Percentiles rank a stretch among this genome's conserved stretches.
These are phyloP conservation scores for Knoxia roxburghii DNA, from an alignment of 257 asterid species.

Conservation along the genomic window DNA sequence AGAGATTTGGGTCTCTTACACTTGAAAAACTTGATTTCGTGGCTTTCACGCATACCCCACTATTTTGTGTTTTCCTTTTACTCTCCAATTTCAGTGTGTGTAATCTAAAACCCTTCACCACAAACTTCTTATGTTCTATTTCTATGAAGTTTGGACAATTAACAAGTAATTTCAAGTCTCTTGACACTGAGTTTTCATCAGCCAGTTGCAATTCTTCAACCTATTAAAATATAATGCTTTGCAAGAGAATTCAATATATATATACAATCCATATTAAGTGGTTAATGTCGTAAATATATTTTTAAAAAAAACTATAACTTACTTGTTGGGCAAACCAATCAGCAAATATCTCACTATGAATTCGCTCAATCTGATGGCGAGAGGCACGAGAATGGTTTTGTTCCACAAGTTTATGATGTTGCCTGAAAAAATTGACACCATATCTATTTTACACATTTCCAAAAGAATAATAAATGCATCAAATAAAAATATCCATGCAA, in stretches of 20 bases:
- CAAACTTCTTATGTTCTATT: neutral
- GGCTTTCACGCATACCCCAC: neutral
- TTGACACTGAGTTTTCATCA: neutral
- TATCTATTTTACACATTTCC: no score
- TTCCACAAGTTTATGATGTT: neutral
- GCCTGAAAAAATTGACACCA: neutral
- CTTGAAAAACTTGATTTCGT: neutral
- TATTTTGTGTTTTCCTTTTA: slow-evolving; percentile 6
- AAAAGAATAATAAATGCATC: no score
- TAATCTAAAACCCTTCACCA: neutral
- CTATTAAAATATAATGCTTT: no score
- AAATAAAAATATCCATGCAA: no score
- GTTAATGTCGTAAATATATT: no score
- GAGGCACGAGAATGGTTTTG: no score
- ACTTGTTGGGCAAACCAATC: neutral
- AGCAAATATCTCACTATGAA: neutral
- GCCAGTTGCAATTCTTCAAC: neutral
- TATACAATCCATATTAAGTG: no score
- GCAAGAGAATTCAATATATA: no score
- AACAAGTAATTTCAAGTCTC: neutral
- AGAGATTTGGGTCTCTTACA: neutral
- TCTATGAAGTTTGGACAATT: neutral
- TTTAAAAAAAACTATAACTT: no score
- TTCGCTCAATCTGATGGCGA: no score
- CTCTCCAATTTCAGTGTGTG: neutral